Base-by-base conservation (phyloP, 2,329 filamentous ascomycete genomes). In the Pseudopyricularia javanii region DNA sequence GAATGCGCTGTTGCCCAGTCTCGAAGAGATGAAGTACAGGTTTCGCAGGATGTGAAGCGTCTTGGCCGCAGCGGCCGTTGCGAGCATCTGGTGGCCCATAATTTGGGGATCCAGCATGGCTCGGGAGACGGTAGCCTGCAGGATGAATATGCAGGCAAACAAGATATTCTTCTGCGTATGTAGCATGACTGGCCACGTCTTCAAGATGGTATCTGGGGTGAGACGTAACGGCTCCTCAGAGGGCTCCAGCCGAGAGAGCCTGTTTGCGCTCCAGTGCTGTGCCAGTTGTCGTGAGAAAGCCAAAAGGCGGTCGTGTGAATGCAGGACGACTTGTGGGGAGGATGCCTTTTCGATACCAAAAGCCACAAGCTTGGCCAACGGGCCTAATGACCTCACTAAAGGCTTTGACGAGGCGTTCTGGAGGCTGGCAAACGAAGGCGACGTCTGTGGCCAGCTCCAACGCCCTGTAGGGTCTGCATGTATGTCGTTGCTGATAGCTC, bases 21-120 rank as follows among this genome's bases (percentile, higher is more conserved):
- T 78, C 14, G 82, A 83, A 0, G 88, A 88, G 56, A 95, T 81
- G 64, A 95, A 95, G 67, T 83, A 88, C 20, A 94, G 70, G 60
- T 88, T 85, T 28, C 88, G 82, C 11, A 95, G 76, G 12, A 80
- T 81, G 56, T 85, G 82, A 15, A 95, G 74, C 1, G 83, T 80
- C 63, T 86, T 86, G 47, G 80, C 72, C 6, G 88, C 87, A 15
- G 93, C 70, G 14, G 73, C 70, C 0, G 86, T 82, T 43, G 37
- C 37, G 37, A 43, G 37, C 14, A 4, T 43, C 24, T 2, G 7
- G 14, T 43, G 37, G 17, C 37, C 17, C 1, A 84, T 86, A 11
- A 63, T 54, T 49, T 69, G 70, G 7, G 68, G 68, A 54, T 82
- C 78, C 3, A 80, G 66, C 24, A 82, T 66, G 54, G 74, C 72